Evolutionary conservation across 139 green algal genomes (phyloP), one percentile per base, ranked within the genome.

Genomic region (Picochlorum sp.): DNA sequence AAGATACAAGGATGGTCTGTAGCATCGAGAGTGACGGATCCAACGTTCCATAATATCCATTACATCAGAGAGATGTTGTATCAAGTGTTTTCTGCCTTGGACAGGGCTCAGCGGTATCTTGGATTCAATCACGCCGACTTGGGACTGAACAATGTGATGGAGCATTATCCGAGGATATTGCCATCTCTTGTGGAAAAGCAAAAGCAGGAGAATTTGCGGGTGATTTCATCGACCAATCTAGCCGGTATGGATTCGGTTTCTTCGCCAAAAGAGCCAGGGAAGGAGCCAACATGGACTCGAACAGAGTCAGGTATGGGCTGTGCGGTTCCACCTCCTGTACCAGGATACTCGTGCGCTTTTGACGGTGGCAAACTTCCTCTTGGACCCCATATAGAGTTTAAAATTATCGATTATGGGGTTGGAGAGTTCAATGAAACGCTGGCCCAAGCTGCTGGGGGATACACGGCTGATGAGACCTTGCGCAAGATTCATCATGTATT

Each of bases 101-200:
- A 73, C n/a, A 31, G 44, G 18, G 69, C 70, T 5, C 63, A 80
- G 69, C 60, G 71, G 47, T 44, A 63, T 49, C 38, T 69, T n/a
- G 74, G 74, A n/a, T 78, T 80, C 49, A 49, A 58, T 21, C 74
- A 80, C 21, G 72, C 70, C 9, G 74, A 80, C 45, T 45, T 80
- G 34, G 70, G 67, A 16, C 44, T 80, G 63, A 24, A 56, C 4
- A 79, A 79, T 55, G 49, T 79, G 15, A 79, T 79, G 73, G 60
- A 66, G 13, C 60, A 66, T 45, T 66, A 66, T 57, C 60, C 60
- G 1, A 44, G 23, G 37, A 18, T 55, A 13, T 1, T 14, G 7
- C 15, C 14, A 0, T 16, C 14, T 11, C 14, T 45, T 23, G 31
- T 41, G 18, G 37, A 14, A 66, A 16, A 18, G 10, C 15, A 56